Base-by-base conservation (phyloP, 257 asterid genomes). In the Primulina tabacum region DNA sequence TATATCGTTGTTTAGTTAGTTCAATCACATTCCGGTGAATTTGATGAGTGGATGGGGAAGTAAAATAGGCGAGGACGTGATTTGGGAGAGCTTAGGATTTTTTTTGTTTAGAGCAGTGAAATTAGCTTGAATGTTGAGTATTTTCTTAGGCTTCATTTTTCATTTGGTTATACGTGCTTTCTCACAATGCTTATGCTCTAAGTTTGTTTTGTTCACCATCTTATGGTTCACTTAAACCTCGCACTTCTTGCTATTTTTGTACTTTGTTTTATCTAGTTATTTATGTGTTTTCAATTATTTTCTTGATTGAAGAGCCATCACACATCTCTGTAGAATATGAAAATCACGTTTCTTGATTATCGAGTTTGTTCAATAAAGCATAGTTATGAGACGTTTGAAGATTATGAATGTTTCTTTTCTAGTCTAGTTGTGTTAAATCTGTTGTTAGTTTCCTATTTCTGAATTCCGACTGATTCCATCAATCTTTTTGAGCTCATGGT, bases 341-440 rank as follows among this genome's bases (percentile, higher is more conserved):
- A 18, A 66, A 28, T 61, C 66, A 33, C 38, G 55, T 55, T 8
- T 28, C 28, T 53, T 72, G 57, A 61, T 11, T 28, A 33, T 60
- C 69, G 56, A 60, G 32, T 59, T 43, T 47, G 67, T 57, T 59
- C 57, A 21, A 30, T 50, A 37, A 64, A 14, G 28, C 26, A 11
- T 40, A 21, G 11, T 52, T 55, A 5, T 7, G 56, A 65, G 47
- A 21, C 63, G 12, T 16, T 21, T 34, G 38, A 64, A 26, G 60
- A 60, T 74, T 57, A 35, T 66, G 70, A 55, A 61, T 47, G 28
- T 60, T 6, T 60, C 26, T 68, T 4, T 74, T 14, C 8, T 67
- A n/a, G 26, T 24, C 26, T 24, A 24, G 26, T 24, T 24, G 24
- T 21, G 24, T 21, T 21, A 21, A 21, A 21, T 21, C 24, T 21